Evolutionary conservation across 2,329 filamentous ascomycete species (phyloP).

Genomic region (Verruconis gallopava): DNA sequence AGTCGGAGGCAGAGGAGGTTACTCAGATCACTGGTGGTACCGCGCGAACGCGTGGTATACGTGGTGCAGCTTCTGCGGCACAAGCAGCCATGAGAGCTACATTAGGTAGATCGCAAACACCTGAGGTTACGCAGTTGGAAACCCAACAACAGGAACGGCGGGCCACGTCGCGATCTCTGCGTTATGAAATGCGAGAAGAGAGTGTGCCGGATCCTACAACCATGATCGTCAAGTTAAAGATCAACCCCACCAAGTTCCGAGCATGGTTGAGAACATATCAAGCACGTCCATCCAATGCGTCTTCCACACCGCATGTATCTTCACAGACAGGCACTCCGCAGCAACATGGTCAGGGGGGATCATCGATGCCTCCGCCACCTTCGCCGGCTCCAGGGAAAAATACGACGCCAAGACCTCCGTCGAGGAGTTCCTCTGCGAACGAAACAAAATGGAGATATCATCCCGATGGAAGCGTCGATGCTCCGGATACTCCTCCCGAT

Average conservation of each 20-base stretch:
- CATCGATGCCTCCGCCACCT: constrained; percentile 42
- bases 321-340: constrained; percentile 34
- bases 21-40: constrained; percentile 60
- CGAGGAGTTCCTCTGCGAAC: constrained; percentile 16
- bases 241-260: constrained; percentile 58
- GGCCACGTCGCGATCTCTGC: constrained; percentile 44
- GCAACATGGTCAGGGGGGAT: constrained; percentile 15
- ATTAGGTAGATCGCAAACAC: constrained; percentile 71
- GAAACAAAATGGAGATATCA: constrained; percentile 23
- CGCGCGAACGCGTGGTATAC: constrained; percentile 74
- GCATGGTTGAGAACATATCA: constrained; percentile 48
- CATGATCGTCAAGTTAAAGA: constrained; percentile 61
- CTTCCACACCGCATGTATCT: constrained; percentile 31
- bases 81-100: constrained; percentile 75
- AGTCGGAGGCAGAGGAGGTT: constrained; percentile 15
- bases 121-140: constrained; percentile 52
- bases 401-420: constrained; percentile 17
- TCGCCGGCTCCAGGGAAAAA: constrained; percentile 30
- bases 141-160: constrained; percentile 54
- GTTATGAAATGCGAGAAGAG: constrained; percentile 62
- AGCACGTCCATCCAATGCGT: constrained; percentile 23
- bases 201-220: constrained; percentile 53
- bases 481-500: constrained; percentile 45
- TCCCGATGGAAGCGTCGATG: constrained; percentile 49
- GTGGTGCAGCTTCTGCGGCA: constrained; percentile 74